phyloP scores from a whole-genome alignment of 306 rosid genomes.

The Medicago arabica region DNA sequence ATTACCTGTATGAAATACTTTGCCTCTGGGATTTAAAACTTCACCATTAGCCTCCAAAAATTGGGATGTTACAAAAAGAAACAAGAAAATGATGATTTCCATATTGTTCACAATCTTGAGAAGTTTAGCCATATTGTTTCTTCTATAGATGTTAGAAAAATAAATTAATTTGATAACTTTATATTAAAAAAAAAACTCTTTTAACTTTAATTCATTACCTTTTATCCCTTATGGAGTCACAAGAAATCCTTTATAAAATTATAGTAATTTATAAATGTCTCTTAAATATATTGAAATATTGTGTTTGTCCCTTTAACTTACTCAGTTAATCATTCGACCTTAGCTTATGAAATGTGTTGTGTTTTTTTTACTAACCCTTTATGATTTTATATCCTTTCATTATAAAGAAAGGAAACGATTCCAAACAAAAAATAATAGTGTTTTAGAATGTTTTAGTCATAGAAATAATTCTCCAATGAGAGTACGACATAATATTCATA shows the following conservation, averaged over 20 bases:
- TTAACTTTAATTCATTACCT: background rate
- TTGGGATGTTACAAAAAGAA: background rate
- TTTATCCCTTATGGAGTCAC: background rate
- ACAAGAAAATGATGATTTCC: background rate
- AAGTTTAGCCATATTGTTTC: background rate
- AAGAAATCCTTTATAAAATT: background rate
- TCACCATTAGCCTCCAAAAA: background rate
- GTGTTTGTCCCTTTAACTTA: background rate
- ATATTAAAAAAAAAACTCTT: no score
- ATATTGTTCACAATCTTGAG: background rate
- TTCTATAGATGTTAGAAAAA: background rate
- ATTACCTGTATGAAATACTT: background rate
- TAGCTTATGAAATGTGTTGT: background rate
- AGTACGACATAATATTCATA: no score
- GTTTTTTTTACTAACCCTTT: background rate
- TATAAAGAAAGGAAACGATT: background rate
- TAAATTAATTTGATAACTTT: no score
- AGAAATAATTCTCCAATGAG: no score
- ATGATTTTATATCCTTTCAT: background rate
- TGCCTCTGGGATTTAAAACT: background rate
- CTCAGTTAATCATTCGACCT: background rate
- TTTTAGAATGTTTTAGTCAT: no score
- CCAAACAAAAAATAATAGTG: no score
- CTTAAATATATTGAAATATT: no score
- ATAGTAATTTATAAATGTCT: background rate